Percentiles rank a stretch among this genome's conserved stretches.
Evolutionary conservation across 2,329 filamentous ascomycete species (phyloP).

Genomic region (Zymoseptoria passerinii): DNA sequence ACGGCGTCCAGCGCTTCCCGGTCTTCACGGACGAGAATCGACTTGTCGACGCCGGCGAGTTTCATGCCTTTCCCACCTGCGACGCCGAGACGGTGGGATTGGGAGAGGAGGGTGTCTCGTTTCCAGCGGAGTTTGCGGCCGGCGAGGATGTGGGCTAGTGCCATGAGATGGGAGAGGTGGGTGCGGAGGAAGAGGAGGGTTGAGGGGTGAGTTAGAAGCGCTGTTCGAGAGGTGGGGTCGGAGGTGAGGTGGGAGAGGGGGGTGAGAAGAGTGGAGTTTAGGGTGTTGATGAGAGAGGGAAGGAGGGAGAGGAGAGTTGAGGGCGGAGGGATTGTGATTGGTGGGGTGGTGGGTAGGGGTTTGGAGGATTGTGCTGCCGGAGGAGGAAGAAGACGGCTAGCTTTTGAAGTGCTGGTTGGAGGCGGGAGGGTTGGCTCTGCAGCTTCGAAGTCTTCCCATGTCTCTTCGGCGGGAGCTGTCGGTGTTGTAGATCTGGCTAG

Average conservation of each 20-base stretch:
- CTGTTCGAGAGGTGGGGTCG: conserved; percentile 48
- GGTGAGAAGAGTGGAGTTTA: conserved; percentile 57
- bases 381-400: background rate
- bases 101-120: conserved; percentile 72
- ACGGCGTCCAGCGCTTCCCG: conserved; percentile 74
- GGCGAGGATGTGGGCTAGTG: conserved; percentile 71
- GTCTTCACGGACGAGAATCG: conserved; percentile 73
- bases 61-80: conserved; percentile 81
- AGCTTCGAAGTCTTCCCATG: conserved; percentile 40
- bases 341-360: conserved; percentile 42
- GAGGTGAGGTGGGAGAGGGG: conserved; percentile 42
- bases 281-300: conserved; percentile 59
- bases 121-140: conserved; percentile 86
- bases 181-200: conserved; percentile 56
- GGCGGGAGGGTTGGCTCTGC: conserved; percentile 9
- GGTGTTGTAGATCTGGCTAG: conserved; percentile 26
- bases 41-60: conserved; percentile 73
- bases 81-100: conserved; percentile 76
- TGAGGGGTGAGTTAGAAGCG: conserved; percentile 51
- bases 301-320: conserved; percentile 73
- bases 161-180: conserved; percentile 55
- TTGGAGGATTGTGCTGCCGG: background rate
- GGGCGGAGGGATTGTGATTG: conserved; percentile 82
- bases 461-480: conserved; percentile 23
- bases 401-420: background rate